Evolutionary conservation across 495 filamentous ascomycete species (phyloP), one percentile per base, ranked within the genome.

Genomic region (Cairneyella variabilis): DNA sequence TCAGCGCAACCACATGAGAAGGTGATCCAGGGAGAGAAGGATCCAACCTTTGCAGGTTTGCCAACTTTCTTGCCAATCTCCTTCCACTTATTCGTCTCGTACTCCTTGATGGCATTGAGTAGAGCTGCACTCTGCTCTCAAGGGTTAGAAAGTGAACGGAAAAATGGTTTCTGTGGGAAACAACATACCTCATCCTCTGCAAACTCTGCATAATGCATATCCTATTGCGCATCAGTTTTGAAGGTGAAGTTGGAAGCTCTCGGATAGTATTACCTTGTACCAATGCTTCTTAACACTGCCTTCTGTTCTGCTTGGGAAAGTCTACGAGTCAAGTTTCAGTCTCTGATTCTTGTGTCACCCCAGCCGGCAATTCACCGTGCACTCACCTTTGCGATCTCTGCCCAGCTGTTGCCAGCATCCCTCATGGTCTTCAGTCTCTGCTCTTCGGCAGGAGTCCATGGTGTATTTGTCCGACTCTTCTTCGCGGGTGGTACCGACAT

Each of bases 131-230:
- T 90, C 88, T 95, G 66, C 58, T 57, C 28, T n/a, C n/a, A 14
- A 32, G 28, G 6, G 6, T 32, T 32, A 14, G 28, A 9, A 40
- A 40, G 37, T 40, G 37, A 20, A 38, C 48, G 16, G 34, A 9
- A 8, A 30, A 30, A 44, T 49, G 42, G 23, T n/a, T 14, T 47
- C 26, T 17, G 26, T 10, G 10, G 23, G 3, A 34, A 32, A 18
- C 20, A n/a, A 51, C 60, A 66, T 79, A 96, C 91, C 82, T 98
- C 93, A 62, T 98, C 91, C 76, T 97, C 93, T 42, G 88, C 93
- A 64, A 98, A 98, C 66, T 98, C 93, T 48, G 93, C 93, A 69
- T 98, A 97, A 64, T 98, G 93, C 93, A 98, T 98, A 63, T 97
- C 93, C 91, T 64, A 18, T 17, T 12, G 18, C 3, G 9, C 16